Base-by-base conservation (phyloP, 2,329 filamentous ascomycete genomes). In the Scortechinia acanthostroma region DNA sequence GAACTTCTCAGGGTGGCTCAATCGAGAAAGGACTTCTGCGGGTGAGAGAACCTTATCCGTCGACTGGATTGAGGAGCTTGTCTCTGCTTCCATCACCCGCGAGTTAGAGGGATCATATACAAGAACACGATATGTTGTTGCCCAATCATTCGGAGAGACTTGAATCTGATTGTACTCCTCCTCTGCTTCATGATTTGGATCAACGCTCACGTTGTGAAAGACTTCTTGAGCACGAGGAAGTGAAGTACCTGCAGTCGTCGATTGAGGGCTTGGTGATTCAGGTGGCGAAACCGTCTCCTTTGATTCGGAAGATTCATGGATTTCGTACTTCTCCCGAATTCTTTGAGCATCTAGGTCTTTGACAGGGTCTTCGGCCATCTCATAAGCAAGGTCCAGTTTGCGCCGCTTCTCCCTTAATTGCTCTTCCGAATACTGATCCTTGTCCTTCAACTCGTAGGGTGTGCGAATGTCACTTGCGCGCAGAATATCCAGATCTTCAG, bases 1-100 rank as follows among this genome's bases (percentile, higher is more conserved):
- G 42, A 69, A 69, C 25, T 61, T 62, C n/a, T 60, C 59, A 2
- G 65, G 61, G 21, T 62, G 59, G 23, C 63, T 58, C 4, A 70
- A 51, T 10, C 55, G 58, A 16, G 59, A 52, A 4, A 70, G 52
- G 4, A 66, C 52, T 13, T 64, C 58, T n/a, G 55, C 51, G 4
- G 61, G 55, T 44, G 57, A 55, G 53, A 46, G 10, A 17, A 19
- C 17, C 17, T 40, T n/a, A 30, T 30, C 35, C 6, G 10, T 10
- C 14, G 35, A 6, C 40, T 58, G 56, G 6, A 51, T 35, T 20
- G 63, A 63, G 10, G 59, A 58, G 22, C 53, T 57, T 21, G 61
- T 57, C 30, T 60, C 55, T 3, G 61, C 55, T 20, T 56, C 53
- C 15, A 49, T 58, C 2, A 66, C 50, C 46, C 55, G 45, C 4